A percentile compares a stretch with the other conserved stretches of the same genome.
Conservation (phyloP, 2,329 filamentous ascomycete species). For the Mollisiaceae sp. region DNA sequence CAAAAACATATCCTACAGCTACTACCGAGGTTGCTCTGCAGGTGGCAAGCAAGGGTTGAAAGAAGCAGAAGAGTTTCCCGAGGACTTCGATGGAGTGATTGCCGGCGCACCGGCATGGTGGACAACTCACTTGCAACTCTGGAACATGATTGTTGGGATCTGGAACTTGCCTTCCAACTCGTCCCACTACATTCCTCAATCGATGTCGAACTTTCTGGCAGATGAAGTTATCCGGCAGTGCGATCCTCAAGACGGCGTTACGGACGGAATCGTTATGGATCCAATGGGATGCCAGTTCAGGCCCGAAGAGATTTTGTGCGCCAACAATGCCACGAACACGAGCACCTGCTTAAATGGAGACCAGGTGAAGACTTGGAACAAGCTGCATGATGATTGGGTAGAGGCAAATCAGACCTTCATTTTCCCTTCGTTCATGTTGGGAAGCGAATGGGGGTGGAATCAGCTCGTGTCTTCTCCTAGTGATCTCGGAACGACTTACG, state of each 20-base stretch:
- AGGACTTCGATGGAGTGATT: conserved; percentile 49
- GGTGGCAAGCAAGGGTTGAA: conserved; percentile 49
- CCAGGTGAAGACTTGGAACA: conserved; percentile 30
- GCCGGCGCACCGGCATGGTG: conserved; percentile 45
- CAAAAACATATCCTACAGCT: conserved; percentile 40
- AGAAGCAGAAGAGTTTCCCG: conserved; percentile 46
- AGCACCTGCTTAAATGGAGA: conserved; percentile 25
- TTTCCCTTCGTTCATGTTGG: conserved; percentile 50
- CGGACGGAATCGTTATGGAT: conserved; percentile 46
- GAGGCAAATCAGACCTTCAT: conserved; percentile 24
- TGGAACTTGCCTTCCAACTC: no score
- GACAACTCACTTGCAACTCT: background rate
- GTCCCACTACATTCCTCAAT: conserved; percentile 23
- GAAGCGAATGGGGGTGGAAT: conserved; percentile 46
- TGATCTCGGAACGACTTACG: no score
- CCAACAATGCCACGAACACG: background rate
- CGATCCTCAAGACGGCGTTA: conserved; percentile 43
- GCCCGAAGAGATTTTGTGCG: conserved; percentile 21
- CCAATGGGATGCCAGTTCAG: conserved; percentile 44
- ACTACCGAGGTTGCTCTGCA: conserved; percentile 48
- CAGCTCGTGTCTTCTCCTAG: no score
- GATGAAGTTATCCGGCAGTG: conserved; percentile 43
- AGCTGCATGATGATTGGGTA: conserved; percentile 25
- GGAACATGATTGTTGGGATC: no score
- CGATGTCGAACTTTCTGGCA: background rate